A percentile compares a stretch with the other conserved stretches of the same genome.
Evolutionary conservation across 208 protist species (phyloP).

Genomic region (Endotrypanum monterogeii): DNA sequence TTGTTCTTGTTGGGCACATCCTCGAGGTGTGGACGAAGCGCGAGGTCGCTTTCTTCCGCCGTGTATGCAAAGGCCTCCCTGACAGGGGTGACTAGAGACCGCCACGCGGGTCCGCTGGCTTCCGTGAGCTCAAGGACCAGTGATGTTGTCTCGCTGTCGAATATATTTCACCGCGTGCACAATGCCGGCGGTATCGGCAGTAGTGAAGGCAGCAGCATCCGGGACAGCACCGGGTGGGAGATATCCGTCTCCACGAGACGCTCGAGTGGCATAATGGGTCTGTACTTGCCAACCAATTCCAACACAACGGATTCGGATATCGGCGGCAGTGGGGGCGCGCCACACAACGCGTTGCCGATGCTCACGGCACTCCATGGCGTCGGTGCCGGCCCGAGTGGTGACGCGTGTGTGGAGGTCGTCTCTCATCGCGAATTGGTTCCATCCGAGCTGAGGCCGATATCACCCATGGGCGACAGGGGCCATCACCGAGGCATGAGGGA

Average conservation of each 20-base stretch:
- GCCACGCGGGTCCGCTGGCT: not conserved
- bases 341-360: not conserved
- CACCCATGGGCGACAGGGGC: not conserved
- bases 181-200: not conserved
- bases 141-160: not conserved
- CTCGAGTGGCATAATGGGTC: not conserved
- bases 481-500: conserved; percentile 1
- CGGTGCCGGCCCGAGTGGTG: not conserved
- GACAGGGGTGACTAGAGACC: not conserved
- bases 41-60: not conserved
- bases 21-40: not conserved
- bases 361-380: not conserved
- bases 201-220: too few relatives aligned
- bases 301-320: not conserved
- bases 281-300: too few relatives aligned
- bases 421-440: not conserved
- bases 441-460: not conserved
- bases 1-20: not conserved
- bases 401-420: not conserved
- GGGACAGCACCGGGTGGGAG: not conserved
- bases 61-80: not conserved
- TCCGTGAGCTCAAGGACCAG: not conserved
- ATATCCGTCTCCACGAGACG: not conserved
- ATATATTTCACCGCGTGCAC: not conserved
- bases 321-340: not conserved